Conservation (phyloP, 179 eudicot species). For the Silene coronaria region DNA sequence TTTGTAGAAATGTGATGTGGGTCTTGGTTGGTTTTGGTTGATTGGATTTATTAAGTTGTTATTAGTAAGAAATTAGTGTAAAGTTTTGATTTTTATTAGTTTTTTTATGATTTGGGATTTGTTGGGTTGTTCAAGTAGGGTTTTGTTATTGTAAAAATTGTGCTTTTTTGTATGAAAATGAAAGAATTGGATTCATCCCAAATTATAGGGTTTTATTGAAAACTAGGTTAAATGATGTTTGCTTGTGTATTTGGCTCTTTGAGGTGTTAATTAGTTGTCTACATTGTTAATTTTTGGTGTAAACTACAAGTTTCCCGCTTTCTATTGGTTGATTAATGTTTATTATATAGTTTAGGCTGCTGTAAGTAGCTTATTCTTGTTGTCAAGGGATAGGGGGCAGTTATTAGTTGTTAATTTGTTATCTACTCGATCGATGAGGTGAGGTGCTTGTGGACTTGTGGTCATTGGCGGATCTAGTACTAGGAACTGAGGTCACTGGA, state of each 20-base stretch:
- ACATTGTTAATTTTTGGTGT: conserved; percentile 1
- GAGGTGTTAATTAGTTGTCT: conserved; percentile 9
- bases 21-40: conserved; percentile 12
- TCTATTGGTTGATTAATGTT: neutral
- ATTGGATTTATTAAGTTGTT: neutral
- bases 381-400: neutral
- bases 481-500: neutral
- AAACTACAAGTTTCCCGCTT: neutral
- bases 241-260: conserved; percentile 4
- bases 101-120: conserved; percentile 8
- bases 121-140: neutral
- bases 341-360: neutral
- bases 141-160: neutral
- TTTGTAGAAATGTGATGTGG: conserved; percentile 15
- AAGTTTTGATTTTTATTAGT: neutral
- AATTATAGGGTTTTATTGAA: neutral
- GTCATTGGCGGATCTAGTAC: neutral
- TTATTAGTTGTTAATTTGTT: neutral
- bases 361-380: neutral
- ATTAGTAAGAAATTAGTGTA: neutral
- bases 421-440: conserved; percentile 1
- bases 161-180: conserved; percentile 3
- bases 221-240: neutral
- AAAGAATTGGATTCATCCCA: conserved; percentile 10
- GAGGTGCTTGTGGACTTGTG: neutral